Percentiles rank a stretch among this genome's conserved stretches.
Conservation (phyloP, 306 rosid species). For the Sicyos baderoa region DNA sequence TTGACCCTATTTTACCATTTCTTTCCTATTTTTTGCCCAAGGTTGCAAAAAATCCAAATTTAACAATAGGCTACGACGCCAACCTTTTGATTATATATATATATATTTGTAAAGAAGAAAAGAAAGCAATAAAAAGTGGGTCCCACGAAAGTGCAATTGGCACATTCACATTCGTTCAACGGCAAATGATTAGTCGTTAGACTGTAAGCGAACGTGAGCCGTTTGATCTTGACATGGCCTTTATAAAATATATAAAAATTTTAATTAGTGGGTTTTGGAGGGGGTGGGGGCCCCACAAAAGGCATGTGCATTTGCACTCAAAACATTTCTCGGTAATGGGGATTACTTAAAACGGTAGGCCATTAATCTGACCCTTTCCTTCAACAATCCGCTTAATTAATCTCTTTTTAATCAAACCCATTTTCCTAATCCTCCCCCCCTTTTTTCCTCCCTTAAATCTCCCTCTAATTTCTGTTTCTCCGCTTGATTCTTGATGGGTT, state of each 20-base stretch:
- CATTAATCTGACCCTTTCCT: constrained; percentile 9
- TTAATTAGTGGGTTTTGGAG: constrained; percentile 1
- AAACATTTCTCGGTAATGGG: background rate
- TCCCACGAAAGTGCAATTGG: background rate
- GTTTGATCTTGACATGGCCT: background rate
- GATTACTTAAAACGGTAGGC: background rate
- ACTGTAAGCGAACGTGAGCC: background rate
- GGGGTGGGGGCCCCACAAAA: constrained; percentile 6
- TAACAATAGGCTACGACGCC: no score
- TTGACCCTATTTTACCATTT: no score
- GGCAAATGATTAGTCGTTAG: background rate
- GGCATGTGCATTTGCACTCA: background rate
- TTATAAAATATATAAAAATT: background rate
- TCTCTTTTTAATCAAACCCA: background rate
- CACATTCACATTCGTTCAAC: background rate
- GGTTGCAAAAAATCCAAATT: no score
- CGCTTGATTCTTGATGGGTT: background rate
- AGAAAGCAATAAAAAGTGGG: background rate
- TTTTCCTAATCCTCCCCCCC: background rate
- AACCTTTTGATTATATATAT: no score
- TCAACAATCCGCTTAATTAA: background rate
- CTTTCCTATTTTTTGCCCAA: no score
- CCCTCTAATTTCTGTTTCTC: background rate
- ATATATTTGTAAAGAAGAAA: no score
- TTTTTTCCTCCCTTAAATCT: background rate